phyloP scores from a whole-genome alignment of 345 rosid genomes.

The Carallia pectinifolia region DNA sequence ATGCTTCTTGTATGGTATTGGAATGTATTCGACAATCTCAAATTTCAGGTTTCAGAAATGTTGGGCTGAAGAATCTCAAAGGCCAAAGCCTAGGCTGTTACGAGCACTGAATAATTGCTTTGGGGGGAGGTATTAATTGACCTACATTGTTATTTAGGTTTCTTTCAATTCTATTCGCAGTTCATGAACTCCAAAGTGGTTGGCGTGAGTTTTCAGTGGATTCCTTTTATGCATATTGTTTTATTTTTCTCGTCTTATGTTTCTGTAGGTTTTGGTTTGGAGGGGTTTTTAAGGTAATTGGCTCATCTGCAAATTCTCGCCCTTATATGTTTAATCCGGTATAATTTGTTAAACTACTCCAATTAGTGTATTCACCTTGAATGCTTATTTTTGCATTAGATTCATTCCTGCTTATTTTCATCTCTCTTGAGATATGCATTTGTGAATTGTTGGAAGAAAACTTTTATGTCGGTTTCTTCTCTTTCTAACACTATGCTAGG shows the following conservation, averaged over 20 bases:
- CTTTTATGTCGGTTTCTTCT: too few species aligned
- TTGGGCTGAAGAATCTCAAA: conserved; percentile 78
- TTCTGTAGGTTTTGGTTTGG: conserved; percentile 84
- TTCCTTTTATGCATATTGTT: background rate
- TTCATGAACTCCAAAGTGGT: background rate
- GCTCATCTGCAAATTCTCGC: background rate
- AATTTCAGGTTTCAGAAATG: conserved; percentile 65
- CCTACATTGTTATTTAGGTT: background rate
- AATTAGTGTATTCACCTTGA: background rate
- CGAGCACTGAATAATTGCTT: conserved; percentile 74
- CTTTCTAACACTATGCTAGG: too few species aligned
- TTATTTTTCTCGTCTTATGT: conserved; percentile 8
- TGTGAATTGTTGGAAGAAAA: too few species aligned
- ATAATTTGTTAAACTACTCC: conserved; percentile 8
- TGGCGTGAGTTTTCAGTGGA: background rate
- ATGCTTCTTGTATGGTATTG: background rate
- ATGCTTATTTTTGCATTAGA: background rate
- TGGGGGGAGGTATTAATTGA: conserved; percentile 67
- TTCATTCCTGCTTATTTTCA: too few species aligned
- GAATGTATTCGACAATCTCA: background rate
- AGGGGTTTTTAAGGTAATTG: conserved; percentile 77
- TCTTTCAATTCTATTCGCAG: background rate
- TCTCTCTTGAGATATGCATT: background rate
- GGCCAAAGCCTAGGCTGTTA: conserved; percentile 78
- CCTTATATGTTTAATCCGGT: conserved; percentile 12